Conservation (phyloP, 768 basidiomycete genomes). For the Serendipita sp. region DNA sequence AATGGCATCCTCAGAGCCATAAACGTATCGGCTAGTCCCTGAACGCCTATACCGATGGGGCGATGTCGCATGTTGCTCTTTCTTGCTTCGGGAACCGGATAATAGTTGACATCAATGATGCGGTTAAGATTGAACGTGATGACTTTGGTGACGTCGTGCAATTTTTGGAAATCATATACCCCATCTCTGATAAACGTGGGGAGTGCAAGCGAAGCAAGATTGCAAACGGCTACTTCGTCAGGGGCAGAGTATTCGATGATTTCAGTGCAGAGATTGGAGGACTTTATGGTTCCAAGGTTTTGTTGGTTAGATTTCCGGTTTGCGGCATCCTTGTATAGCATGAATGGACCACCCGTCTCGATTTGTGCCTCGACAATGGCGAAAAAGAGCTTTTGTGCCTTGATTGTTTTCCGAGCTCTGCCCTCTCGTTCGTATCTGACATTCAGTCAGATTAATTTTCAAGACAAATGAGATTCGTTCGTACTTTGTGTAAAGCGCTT, state of each 20-base stretch:
- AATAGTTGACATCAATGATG: conserved; percentile 90
- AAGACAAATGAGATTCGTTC: no score
- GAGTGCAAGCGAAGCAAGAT: conserved; percentile 90
- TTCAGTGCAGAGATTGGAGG: conserved; percentile 96
- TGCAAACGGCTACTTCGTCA: conserved; percentile 96
- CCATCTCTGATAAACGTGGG: conserved; percentile 77
- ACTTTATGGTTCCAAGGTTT: conserved; percentile 98
- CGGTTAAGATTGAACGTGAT: conserved; percentile 86
- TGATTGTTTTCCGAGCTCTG: conserved; percentile 63
- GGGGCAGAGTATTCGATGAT: conserved; percentile 97
- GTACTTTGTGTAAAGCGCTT: conserved; percentile 46
- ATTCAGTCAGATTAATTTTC: no score
- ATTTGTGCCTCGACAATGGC: conserved; percentile 93
- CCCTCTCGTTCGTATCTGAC: conserved; percentile 75
- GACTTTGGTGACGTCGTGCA: conserved; percentile 88
- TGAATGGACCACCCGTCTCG: conserved; percentile 98
- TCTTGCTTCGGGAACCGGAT: conserved; percentile 82
- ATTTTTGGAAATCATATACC: conserved; percentile 82
- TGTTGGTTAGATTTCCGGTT: conserved; percentile 83
- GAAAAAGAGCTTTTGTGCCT: conserved; percentile 98
- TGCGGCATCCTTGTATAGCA: conserved; percentile 64
- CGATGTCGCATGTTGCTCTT: conserved; percentile 94
- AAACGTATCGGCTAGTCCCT: conserved; percentile 95
- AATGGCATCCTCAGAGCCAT: conserved; percentile 95
- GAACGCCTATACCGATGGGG: conserved; percentile 92